These are phyloP conservation scores for Ploettnerulaceae sp. DNA, from an alignment of 2,329 filamentous ascomycete genomes.

Conservation along the genomic window DNA sequence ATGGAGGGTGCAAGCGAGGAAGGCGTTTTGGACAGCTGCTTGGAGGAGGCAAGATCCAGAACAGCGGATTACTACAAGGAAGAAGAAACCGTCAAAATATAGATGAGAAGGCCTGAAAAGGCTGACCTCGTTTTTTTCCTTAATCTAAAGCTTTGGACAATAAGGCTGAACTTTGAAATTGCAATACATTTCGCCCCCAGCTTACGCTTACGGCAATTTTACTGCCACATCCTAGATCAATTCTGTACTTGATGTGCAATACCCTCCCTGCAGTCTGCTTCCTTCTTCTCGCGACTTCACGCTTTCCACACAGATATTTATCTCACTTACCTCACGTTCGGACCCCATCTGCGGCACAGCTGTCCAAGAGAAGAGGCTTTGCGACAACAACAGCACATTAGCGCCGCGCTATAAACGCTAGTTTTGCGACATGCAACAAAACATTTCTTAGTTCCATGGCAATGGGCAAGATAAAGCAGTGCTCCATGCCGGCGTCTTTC, in stretches of 20 bases:
- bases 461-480: background rate
- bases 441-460: background rate
- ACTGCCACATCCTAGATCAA: too few species aligned
- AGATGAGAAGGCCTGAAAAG: background rate
- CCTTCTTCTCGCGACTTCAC: background rate
- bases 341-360: constrained; percentile 1
- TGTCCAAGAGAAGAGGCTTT: background rate
- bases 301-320: background rate
- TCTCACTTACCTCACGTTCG: background rate
- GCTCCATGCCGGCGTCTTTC: background rate
- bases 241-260: too few species aligned
- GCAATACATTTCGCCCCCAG: too few species aligned
- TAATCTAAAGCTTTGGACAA: too few species aligned
- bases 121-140: too few species aligned
- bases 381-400: constrained; percentile 3
- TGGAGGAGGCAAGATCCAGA: constrained; percentile 24
- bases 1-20: constrained; percentile 10
- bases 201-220: too few species aligned
- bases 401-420: constrained; percentile 10
- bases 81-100: constrained; percentile 16
- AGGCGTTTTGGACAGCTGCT: constrained; percentile 18
- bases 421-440: constrained; percentile 11
- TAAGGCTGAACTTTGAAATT: too few species aligned
- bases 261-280: background rate
- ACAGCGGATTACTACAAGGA: constrained; percentile 28